phyloP scores from a whole-genome alignment of 2,329 filamentous ascomycete genomes.

The Chrysoporthe cubensis region DNA sequence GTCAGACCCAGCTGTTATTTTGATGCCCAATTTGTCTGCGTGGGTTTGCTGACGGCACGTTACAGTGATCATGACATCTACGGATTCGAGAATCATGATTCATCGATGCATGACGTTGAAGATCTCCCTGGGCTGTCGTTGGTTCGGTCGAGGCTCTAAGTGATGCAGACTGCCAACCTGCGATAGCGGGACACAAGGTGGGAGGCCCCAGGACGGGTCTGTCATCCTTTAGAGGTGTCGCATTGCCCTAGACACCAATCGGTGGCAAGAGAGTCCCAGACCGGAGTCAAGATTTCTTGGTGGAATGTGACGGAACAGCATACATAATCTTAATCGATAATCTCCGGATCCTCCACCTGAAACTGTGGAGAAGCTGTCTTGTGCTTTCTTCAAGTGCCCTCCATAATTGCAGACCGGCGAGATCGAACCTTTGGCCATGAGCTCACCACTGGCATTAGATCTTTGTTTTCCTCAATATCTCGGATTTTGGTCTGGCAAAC shows the following conservation, averaged over 20 bases:
- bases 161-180: neutral
- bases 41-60: neutral
- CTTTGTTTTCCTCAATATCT: neutral
- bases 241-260: neutral
- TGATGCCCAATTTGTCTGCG: neutral
- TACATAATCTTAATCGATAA: conserved; percentile 1
- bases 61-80: conserved; percentile 24
- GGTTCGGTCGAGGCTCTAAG: conserved; percentile 7
- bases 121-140: conserved; percentile 1
- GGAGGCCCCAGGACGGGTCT: neutral
- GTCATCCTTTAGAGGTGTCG: neutral
- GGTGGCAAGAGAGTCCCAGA: neutral
- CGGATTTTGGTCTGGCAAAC: neutral
- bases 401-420: neutral
- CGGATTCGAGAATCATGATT: neutral
- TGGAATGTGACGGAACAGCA: neutral
- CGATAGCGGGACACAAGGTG: neutral
- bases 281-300: neutral
- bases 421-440: neutral
- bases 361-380: neutral
- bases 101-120: conserved; percentile 4
- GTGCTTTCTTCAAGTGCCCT: neutral
- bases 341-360: neutral
- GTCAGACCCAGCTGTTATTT: neutral
- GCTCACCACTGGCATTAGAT: neutral